Evolutionary conservation across 768 basidiomycete species (phyloP), one percentile per base, ranked within the genome.

Genomic region (Artomyces pyxidatus): DNA sequence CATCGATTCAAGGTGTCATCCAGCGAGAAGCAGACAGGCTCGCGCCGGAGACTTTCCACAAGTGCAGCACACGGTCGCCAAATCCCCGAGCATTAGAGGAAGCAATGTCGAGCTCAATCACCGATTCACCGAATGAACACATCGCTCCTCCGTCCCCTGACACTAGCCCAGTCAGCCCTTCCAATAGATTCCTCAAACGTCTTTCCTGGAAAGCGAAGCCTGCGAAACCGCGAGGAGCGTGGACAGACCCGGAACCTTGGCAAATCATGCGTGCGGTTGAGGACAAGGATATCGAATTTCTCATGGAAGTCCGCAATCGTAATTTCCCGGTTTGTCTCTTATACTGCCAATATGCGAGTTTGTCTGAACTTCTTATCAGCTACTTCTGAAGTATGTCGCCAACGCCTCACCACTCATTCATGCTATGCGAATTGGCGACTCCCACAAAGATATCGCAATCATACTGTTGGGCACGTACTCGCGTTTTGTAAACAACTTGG

Each of bases 381-480:
- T 94, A 23, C 71, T 97, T 6, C 70, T 95, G n/a, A 83, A 83
- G 49, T 88, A 88, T 61, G 82, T 82, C 30, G 91, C 89, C 2
- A 85, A 87, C 35, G 81, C 83, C 21, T 92, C 92, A 1, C 93
- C 94, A 6, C 77, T 98, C 12, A 76, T 96, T 6, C 91, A 97
- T 61, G 90, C 92, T 1, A 90, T 95, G 75, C 74, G 85, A 21
- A 83, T 88, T 25, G 85, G 87, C 23, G 67, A 73, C 52, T 77
- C 78, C 32, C 83, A 90, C 56, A 72, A 78, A 50, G 92, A 96
- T 45, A 79, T 97, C 8, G 86, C 90, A 3, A 88, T 98, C 51
- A 59, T 95, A 4, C 72, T 98, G 2, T 64, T 96, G 12, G 94
- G 94, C 11, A 91, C 94, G 11, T 82, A 96, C 61, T 93, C 90